These are phyloP conservation scores for Boletellus emodensis DNA, from an alignment of 768 basidiomycete genomes.

Conservation along the genomic window DNA sequence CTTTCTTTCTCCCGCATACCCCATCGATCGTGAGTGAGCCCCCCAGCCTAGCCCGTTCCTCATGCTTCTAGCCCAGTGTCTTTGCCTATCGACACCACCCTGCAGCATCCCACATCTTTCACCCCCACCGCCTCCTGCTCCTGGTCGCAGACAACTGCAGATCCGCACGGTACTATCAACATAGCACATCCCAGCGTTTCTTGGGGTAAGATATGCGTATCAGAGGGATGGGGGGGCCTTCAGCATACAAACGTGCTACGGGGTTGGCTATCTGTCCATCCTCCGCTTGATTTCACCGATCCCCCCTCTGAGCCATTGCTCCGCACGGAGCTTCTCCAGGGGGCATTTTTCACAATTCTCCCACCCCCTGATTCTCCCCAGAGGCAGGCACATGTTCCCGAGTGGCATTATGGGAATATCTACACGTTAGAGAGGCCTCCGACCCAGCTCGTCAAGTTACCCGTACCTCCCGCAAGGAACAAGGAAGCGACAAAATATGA, in stretches of 20 bases:
- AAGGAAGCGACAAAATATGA: conserved; percentile 55
- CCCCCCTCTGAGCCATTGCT: conserved; percentile 40
- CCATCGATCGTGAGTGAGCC: conserved; percentile 53
- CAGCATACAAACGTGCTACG: conserved; percentile 76
- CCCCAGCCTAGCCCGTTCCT: not conserved
- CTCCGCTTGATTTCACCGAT: conserved; percentile 30
- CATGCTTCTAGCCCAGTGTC: conserved; percentile 7
- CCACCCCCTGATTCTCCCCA: conserved; percentile 37
- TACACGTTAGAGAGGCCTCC: conserved; percentile 60
- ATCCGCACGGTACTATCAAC: conserved; percentile 45
- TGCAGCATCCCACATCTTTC: conserved; percentile 57
- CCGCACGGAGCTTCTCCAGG: conserved; percentile 60
- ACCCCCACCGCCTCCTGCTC: conserved; percentile 39
- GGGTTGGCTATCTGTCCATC: conserved; percentile 56
- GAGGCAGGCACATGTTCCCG: conserved; percentile 27
- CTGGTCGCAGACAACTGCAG: conserved; percentile 49
- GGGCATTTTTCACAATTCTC: conserved; percentile 71
- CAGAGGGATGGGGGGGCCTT: conserved; percentile 83
- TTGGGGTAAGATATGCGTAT: conserved; percentile 62
- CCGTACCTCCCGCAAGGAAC: conserved; percentile 33
- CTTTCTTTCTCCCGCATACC: conserved; percentile 73
- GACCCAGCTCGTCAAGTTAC: conserved; percentile 48
- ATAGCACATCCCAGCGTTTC: conserved; percentile 65
- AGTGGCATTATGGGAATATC: conserved; percentile 87
- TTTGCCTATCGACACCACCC: conserved; percentile 8